These are phyloP conservation scores for Chalaropsis thielavioides DNA, from an alignment of 2,329 filamentous ascomycete genomes.

Conservation along the genomic window DNA sequence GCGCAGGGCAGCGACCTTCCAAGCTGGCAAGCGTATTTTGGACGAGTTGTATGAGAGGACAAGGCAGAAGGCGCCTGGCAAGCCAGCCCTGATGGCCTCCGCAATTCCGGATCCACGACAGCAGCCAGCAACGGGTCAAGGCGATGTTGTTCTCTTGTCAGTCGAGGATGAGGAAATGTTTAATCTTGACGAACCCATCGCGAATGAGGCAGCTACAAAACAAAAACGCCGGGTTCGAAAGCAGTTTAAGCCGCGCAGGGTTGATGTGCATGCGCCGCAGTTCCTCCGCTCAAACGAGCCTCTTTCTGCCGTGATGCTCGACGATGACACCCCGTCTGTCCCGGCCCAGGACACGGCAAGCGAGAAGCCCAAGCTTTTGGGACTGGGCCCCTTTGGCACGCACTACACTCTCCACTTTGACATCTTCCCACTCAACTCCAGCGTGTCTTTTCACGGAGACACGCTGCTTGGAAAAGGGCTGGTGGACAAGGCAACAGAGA, in stretches of 20 bases:
- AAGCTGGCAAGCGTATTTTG: constrained; percentile 37
- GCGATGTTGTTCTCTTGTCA: background rate
- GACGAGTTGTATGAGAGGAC: constrained; percentile 39
- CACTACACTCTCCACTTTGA: constrained; percentile 50
- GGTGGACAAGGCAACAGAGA: constrained; percentile 29
- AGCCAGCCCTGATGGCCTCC: constrained; percentile 14
- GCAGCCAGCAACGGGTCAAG: background rate
- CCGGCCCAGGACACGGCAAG: background rate
- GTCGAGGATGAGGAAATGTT: constrained; percentile 8
- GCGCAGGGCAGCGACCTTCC: constrained; percentile 28
- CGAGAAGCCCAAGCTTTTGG: constrained; percentile 28
- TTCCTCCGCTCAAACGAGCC: constrained; percentile 41
- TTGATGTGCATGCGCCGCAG: constrained; percentile 39
- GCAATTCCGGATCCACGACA: background rate
- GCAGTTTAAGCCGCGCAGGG: constrained; percentile 27
- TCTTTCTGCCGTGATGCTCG: constrained; percentile 22
- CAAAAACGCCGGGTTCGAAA: constrained; percentile 29
- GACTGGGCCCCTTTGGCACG: constrained; percentile 46
- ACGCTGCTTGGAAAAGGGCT: constrained; percentile 44
- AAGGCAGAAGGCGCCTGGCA: constrained; percentile 22
- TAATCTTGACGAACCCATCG: background rate
- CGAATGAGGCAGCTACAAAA: constrained; percentile 13
- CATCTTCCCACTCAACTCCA: constrained; percentile 40
- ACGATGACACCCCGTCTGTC: constrained; percentile 6
- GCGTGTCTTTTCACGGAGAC: constrained; percentile 44